These are phyloP conservation scores for Gynochthodes officinalis DNA, from an alignment of 257 asterid genomes.

Conservation along the genomic window DNA sequence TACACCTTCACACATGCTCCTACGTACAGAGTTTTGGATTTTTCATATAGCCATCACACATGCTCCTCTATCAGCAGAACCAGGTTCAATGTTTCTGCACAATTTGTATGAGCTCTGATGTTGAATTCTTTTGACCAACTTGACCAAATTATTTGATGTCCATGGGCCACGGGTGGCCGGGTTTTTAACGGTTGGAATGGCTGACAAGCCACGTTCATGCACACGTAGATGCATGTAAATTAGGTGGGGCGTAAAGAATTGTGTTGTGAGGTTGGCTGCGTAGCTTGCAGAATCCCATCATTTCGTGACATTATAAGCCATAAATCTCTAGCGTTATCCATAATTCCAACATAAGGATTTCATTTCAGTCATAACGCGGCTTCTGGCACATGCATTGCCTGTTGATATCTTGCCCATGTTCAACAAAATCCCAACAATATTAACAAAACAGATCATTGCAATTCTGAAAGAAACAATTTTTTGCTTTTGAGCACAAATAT, in stretches of 20 bases:
- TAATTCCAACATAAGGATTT: constrained; percentile 13
- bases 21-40: not conserved
- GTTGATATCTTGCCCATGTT: constrained; percentile 7
- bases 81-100: constrained; percentile 5
- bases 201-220: constrained; percentile 25
- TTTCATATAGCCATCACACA: not conserved
- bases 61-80: not conserved
- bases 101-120: not conserved
- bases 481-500: constrained; percentile 10
- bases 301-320: no score
- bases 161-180: constrained; percentile 8
- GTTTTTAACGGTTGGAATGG: not conserved
- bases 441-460: not conserved
- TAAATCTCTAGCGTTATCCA: not conserved
- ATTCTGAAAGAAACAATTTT: constrained; percentile 1
- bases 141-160: not conserved
- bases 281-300: constrained; percentile 10
- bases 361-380: constrained; percentile 15
- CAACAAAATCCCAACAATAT: constrained; percentile 2
- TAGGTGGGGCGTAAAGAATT: not conserved
- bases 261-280: constrained; percentile 11
- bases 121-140: not conserved
- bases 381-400: constrained; percentile 29
- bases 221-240: constrained; percentile 7
- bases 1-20: not conserved